Conservation (phyloP, 441 rosid genomes). For the Metrosideros polymorpha region DNA sequence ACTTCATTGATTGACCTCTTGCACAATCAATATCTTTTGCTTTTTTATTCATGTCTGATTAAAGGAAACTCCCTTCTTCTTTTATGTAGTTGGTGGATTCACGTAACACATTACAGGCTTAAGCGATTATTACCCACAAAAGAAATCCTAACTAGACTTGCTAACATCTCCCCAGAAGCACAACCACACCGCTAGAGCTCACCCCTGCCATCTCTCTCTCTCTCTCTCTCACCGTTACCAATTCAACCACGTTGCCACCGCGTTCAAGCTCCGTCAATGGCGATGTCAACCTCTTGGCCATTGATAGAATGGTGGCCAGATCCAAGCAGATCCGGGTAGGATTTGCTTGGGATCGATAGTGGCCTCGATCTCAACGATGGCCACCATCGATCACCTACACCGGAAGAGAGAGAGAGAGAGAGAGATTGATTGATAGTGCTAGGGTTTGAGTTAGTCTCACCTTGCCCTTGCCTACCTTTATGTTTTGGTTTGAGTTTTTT, state of each 20-base stretch:
- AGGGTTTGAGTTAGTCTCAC: no score
- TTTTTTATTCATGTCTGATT: background rate
- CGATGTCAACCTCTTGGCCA: background rate
- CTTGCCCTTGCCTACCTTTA: no score
- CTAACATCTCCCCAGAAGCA: background rate
- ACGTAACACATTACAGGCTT: background rate
- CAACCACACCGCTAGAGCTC: background rate
- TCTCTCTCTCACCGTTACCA: background rate
- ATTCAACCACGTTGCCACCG: background rate
- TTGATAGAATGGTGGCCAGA: background rate
- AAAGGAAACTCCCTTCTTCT: background rate
- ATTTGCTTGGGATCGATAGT: background rate
- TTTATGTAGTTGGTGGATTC: background rate
- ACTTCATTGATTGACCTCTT: no score
- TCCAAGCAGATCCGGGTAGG: background rate
- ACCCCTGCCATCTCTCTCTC: background rate
- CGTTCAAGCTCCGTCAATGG: background rate
- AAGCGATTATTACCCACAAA: background rate
- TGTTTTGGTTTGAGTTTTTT: no score
- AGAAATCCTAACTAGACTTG: background rate
- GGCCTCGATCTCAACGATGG: background rate
- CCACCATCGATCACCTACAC: background rate
- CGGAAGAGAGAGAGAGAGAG: background rate
- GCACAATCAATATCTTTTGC: no score
- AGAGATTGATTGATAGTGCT: background rate